phyloP scores from a whole-genome alignment of 1,139 yeast species.

The Zygosaccharomyces sapae region DNA sequence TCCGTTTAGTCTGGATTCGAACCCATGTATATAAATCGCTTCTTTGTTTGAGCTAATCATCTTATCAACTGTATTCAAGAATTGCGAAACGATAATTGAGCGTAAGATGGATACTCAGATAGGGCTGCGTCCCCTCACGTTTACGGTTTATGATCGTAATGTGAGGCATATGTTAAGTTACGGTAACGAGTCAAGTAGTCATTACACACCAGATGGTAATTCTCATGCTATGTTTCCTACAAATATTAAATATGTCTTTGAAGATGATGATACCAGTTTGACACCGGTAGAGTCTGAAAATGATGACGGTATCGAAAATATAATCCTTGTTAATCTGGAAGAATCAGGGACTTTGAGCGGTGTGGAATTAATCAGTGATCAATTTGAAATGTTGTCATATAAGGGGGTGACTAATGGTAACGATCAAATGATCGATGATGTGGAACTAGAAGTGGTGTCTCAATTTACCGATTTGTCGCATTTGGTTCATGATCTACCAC shows the following conservation, averaged over 20 bases:
- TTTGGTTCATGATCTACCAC: conserved; percentile 17
- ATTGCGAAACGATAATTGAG: too few relatives aligned
- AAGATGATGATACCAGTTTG: conserved; percentile 33
- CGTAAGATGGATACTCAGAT: not conserved
- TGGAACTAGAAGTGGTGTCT: conserved; percentile 35
- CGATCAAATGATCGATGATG: conserved; percentile 9
- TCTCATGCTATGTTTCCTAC: conserved; percentile 28
- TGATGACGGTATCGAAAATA: conserved; percentile 31
- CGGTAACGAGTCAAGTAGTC: conserved; percentile 12
- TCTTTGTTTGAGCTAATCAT: too few relatives aligned
- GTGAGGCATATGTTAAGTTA: conserved; percentile 13
- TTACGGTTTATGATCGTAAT: conserved; percentile 20
- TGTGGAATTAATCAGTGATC: conserved; percentile 33
- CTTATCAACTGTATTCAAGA: too few relatives aligned
- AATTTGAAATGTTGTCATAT: conserved; percentile 30
- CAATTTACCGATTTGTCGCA: conserved; percentile 22
- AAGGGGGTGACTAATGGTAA: conserved; percentile 9
- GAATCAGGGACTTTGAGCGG: conserved; percentile 24
- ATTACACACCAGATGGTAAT: conserved; percentile 17
- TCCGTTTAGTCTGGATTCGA: not conserved
- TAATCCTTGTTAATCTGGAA: conserved; percentile 35
- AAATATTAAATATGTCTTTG: conserved; percentile 32
- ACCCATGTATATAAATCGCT: not conserved
- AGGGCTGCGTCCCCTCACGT: conserved; percentile 16
- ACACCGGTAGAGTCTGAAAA: conserved; percentile 20